Evolutionary conservation across 2,329 filamentous ascomycete species (phyloP), one percentile per base, ranked within the genome.

Genomic region (Paracoccidioides lutzii): DNA sequence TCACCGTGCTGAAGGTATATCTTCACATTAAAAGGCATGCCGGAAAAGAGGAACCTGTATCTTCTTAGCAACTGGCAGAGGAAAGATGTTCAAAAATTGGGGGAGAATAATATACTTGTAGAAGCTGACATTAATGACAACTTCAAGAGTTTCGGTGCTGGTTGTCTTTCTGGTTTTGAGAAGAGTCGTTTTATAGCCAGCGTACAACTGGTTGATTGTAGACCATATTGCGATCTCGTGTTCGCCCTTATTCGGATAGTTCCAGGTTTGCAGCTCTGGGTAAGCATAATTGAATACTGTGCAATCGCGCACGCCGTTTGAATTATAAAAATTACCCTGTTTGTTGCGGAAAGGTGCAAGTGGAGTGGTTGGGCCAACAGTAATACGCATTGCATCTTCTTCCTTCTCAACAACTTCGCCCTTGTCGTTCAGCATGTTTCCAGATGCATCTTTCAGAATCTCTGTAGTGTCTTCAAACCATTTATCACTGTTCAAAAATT

Each of bases 221-320:
- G 22, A 28, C 22, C 12, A 33, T 14, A 52, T 42, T 5, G 22
- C 50, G 4, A 32, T 10, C 12, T 32, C 30, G 38, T 52, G 50
- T 41, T 22, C 50, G 3, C 42, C 14, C 30, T 32, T 42, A 42
- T n/a, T 42, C 3, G 22, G 28, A 9, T 41, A 52, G 12, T 52
- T 52, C 50, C 50, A 52, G 14, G 28, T 9, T 7, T 52, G 50
- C 7, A 54, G 52, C 41, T 54, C 52, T 7, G 52, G 52, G 14
- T 54, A 54, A 3, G 52, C 45, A 42, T 54, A 54, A 32, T 54
- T 44, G 41, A 54, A 46, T 41, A 46, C 41, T 10, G 41, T 46
- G 15, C 40, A 22, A 12, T 54, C 46, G 12, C 52, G 41, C n/a
- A 46, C 52, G 33, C 46, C 52, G 35, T 54, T 46, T n/a, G 52